Evolutionary conservation across 495 filamentous ascomycete species (phyloP).

Genomic region (Aspergillus incahuasiensis): DNA sequence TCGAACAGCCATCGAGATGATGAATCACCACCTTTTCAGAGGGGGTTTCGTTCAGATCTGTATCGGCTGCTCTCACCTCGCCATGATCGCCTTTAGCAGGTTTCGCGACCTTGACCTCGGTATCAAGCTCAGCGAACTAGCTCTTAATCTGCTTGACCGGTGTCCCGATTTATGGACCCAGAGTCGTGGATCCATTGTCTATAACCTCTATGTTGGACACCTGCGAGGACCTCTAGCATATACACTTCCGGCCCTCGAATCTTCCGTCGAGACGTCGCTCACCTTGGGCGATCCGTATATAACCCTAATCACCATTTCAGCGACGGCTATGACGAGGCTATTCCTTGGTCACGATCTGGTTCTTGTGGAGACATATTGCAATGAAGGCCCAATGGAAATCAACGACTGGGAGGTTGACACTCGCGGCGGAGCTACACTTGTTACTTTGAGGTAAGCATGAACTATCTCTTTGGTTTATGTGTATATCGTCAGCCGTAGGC

Average conservation of each 20-base stretch:
- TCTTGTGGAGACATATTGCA: conserved; percentile 70
- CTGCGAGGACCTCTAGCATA: conserved; percentile 58
- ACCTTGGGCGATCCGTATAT: conserved; percentile 70
- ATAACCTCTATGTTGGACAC: conserved; percentile 71
- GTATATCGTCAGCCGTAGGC: neutral
- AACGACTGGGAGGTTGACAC: conserved; percentile 69
- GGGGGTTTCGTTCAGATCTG: conserved; percentile 70
- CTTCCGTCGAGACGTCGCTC: conserved; percentile 65
- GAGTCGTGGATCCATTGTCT: conserved; percentile 66
- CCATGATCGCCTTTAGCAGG: conserved; percentile 65
- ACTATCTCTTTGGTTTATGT: neutral
- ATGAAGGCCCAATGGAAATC: conserved; percentile 70
- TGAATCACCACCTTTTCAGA: conserved; percentile 60
- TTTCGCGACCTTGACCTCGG: conserved; percentile 71
- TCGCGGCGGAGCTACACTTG: conserved; percentile 71
- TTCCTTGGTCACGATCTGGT: conserved; percentile 70
- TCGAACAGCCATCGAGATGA: conserved; percentile 64
- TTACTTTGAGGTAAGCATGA: conserved; percentile 49
- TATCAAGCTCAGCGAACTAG: conserved; percentile 56
- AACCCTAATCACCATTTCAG: conserved; percentile 67
- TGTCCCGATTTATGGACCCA: conserved; percentile 65
- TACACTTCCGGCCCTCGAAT: conserved; percentile 58
- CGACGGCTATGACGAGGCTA: conserved; percentile 65
- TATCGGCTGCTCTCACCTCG: conserved; percentile 69
- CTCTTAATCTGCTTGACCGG: conserved; percentile 60